Base-by-base conservation (phyloP, 148 eudicot species). In the Tetragonia tetragonoides region DNA sequence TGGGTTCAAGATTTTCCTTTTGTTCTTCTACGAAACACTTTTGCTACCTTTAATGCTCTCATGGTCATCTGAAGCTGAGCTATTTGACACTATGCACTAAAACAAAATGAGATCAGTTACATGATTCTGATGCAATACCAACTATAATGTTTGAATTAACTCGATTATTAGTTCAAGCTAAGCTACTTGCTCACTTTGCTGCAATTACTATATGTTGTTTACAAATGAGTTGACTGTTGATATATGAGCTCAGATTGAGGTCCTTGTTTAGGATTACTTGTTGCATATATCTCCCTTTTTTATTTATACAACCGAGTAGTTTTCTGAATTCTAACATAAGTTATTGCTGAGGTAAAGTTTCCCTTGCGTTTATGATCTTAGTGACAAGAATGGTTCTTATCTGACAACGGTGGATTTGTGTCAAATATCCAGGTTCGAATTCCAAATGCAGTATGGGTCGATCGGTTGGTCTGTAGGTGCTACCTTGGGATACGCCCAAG, bases 401-500 rank as follows among this genome's bases (percentile, higher is more conserved):
- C 66, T 65, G 44, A 68, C 62, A 7, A 21, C 16, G 68, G 23
- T 53, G 15, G 16, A 70, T 18, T 34, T 28, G 10, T 71, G 59
- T 34, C 62, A 54, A 14, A 41, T 41, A 18, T 81, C 23, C 82
- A 91, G 96, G 81, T 92, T 77, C 70, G 97, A 92, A 57, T 92
- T 92, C 72, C 94, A 92, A 77, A 90, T 92, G 97, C 97, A 92
- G 44, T 92, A 88, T 77, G 97, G 97, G 74, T 92, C 95, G 12
- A 89, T 91, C 24, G 95, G 92, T 72, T 91, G 95, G 95, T 86
- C 95, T 7, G 92, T 91, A 40, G 97, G 97, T 79, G 93, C 97
- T 57, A 88, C 97, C 44, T 83, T 92, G 57, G 97, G 97, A 42
- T 92, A 92, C 80, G 93, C 97, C 74, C 97, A 90, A 82, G 97